Evolutionary conservation across 2,329 filamentous ascomycete genomes (phyloP), one percentile per base, ranked within the genome.

Genomic region (Emmonsiellopsis sp.): DNA sequence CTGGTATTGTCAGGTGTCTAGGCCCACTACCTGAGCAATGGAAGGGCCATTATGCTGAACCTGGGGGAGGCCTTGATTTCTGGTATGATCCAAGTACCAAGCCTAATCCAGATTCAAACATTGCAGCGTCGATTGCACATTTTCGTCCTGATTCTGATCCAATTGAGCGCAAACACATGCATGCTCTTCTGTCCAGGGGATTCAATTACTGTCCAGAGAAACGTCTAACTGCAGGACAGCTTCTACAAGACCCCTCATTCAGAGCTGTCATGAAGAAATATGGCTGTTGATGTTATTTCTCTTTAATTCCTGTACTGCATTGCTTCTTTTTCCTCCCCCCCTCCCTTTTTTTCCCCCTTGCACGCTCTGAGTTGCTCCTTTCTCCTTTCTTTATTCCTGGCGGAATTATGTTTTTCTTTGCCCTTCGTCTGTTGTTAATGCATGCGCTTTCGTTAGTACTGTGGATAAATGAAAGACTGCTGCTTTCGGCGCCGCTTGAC

Each of bases 171-270:
- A 34, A 60, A 40, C 57, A 55, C 57, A 32, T 41, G 7, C 15
- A 15, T 30, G 32, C 38, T 26, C 20, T 52, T 20, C 20, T 52
- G 41, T 13, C 38, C 26, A 35, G 10, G 37, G 50, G 41, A 35
- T 52, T 46, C 34, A 52, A 13, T 38, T 65, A 62, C 30, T 10
- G 32, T 7, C 58, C 58, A 32, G 59, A 61, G 52, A 56, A 61
- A 54, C 54, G 62, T 16, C 57, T 49, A 20, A 65, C 59, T 7
- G 61, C 61, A 51, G 56, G 32, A 37, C 49, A 63, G 46, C 60
- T 65, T 59, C 46, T 65, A 51, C 54, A 46, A 41, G 61, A 66
- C 30, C 48, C 59, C 54, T 61, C 58, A 37, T 65, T 62, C 44
- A 62, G 57, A 51, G 61, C n/a, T n/a, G n/a, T n/a, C n/a, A n/a